Percentiles rank a stretch among this genome's conserved stretches.
Evolutionary conservation across 495 filamentous ascomycete species (phyloP).

Genomic region (Aspergillus nidulans): DNA sequence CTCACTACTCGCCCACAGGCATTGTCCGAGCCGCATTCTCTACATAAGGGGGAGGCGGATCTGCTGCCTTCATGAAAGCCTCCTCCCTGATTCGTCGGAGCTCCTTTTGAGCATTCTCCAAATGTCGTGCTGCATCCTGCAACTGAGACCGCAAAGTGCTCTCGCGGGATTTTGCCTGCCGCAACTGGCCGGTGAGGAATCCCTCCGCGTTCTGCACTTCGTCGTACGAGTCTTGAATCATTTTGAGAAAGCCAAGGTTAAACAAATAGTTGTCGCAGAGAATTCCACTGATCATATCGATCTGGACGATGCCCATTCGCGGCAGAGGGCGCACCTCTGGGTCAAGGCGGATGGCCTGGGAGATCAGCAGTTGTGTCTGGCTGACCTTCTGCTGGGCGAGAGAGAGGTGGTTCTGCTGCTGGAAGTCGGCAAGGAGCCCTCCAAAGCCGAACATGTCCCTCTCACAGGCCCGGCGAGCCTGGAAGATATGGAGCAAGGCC

Average conservation of each 20-base stretch:
- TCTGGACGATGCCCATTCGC: not conserved
- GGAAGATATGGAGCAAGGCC: not conserved
- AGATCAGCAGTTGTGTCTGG: slow-evolving; percentile 2
- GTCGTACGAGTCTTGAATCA: not conserved
- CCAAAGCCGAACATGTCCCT: not conserved
- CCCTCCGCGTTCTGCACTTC: not conserved
- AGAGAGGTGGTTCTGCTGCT: not conserved
- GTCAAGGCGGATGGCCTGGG: not conserved
- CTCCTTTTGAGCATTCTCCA: not conserved
- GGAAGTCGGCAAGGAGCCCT: not conserved
- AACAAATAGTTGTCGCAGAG: slow-evolving; percentile 3
- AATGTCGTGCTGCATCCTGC: not conserved
- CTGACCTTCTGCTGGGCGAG: slow-evolving; percentile 3
- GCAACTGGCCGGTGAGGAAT: not conserved
- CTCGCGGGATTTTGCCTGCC: not conserved
- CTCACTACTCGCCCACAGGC: not conserved
- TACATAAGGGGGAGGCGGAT: slow-evolving; percentile 7
- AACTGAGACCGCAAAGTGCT: not conserved
- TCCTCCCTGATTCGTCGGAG: not conserved
- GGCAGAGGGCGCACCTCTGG: not conserved
- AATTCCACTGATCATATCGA: not conserved
- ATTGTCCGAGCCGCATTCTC: not conserved
- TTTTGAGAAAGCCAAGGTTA: not conserved
- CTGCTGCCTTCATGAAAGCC: slow-evolving; percentile 1
- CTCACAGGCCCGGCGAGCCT: not conserved